Evolutionary conservation across 2,329 filamentous ascomycete species (phyloP).

Genomic region (Aspergillus tanneri): DNA sequence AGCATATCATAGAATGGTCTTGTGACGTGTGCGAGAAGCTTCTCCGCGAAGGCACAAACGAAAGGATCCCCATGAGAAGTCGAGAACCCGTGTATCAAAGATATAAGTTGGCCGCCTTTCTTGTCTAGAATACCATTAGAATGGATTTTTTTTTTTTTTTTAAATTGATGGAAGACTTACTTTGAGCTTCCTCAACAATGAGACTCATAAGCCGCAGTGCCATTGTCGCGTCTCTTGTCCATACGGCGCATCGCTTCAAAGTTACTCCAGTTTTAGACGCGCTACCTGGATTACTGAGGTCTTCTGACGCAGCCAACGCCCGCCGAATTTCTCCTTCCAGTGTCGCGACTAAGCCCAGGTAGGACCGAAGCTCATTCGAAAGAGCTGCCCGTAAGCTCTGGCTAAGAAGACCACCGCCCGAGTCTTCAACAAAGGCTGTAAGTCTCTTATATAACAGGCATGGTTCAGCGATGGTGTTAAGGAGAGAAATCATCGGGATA

Average conservation of each 20-base stretch:
- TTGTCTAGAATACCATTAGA: slow-evolving; percentile 46
- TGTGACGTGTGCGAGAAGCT: slow-evolving; percentile 81
- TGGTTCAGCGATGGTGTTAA: slow-evolving; percentile 88
- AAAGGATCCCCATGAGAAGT: slow-evolving; percentile 94
- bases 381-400: slow-evolving; percentile 91
- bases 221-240: slow-evolving; percentile 97
- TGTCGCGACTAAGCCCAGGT: slow-evolving; percentile 85
- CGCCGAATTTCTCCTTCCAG: slow-evolving; percentile 88
- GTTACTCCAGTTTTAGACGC: slow-evolving; percentile 88
- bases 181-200: slow-evolving; percentile 87
- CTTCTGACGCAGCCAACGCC: slow-evolving; percentile 68
- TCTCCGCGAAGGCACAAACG: slow-evolving; percentile 88
- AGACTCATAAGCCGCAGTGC: slow-evolving; percentile 88
- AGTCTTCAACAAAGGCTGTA: slow-evolving; percentile 76
- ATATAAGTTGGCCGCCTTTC: slow-evolving; percentile 88
- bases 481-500: slow-evolving; percentile 76
- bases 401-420: slow-evolving; percentile 78
- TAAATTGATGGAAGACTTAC: slow-evolving; percentile 43
- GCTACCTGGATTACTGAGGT: slow-evolving; percentile 60
- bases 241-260: slow-evolving; percentile 90
- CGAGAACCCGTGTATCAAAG: slow-evolving; percentile 88
- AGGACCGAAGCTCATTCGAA: slow-evolving; percentile 78
- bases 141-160: neutral
- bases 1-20: slow-evolving; percentile 96
- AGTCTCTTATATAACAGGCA: slow-evolving; percentile 85